A percentile compares a stretch with the other conserved stretches of the same genome.
Conservation (phyloP, 192 early-diverging fungal species). For the Dimargaris cristalligena region DNA sequence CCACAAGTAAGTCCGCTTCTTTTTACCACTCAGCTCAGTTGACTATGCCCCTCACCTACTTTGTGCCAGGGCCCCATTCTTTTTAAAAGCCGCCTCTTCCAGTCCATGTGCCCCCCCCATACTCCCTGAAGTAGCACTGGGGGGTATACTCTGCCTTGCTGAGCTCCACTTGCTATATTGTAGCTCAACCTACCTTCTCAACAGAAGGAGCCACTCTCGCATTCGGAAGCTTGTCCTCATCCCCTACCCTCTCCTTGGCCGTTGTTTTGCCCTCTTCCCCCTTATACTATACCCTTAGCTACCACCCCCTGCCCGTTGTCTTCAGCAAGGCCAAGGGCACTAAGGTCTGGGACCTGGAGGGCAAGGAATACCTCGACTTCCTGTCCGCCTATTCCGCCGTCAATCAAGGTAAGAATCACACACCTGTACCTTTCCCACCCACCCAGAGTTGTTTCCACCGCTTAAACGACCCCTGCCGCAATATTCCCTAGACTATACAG, state of each 20-base stretch:
- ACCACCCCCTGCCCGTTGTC: constrained; percentile 93
- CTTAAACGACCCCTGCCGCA: too few relatives aligned
- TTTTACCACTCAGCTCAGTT: constrained; percentile 1
- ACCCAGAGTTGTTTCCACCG: too few relatives aligned
- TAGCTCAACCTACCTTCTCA: not conserved
- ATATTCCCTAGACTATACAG: too few relatives aligned
- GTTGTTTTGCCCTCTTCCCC: not conserved
- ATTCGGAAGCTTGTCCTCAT: not conserved
- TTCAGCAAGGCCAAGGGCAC: constrained; percentile 73
- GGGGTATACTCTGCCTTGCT: not conserved
- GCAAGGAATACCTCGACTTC: constrained; percentile 60
- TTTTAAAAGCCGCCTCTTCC: not conserved
- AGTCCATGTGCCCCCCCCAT: not conserved
- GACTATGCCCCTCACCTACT: not conserved
- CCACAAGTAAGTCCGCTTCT: constrained; percentile 82
- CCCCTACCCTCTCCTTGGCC: too few relatives aligned
- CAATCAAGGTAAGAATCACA: constrained; percentile 39
- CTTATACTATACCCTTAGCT: constrained; percentile 28
- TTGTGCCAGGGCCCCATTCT: not conserved
- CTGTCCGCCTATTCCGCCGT: constrained; percentile 61
- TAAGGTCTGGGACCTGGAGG: constrained; percentile 90
- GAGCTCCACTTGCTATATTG: not conserved
- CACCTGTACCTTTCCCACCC: constrained; percentile 39
- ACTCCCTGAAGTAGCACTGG: not conserved
- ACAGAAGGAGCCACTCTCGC: not conserved